Percentiles rank a stretch among this genome's conserved stretches.
Evolutionary conservation across 208 protist genomes (phyloP).

Genomic region (Vickermania ingenoplastis): DNA sequence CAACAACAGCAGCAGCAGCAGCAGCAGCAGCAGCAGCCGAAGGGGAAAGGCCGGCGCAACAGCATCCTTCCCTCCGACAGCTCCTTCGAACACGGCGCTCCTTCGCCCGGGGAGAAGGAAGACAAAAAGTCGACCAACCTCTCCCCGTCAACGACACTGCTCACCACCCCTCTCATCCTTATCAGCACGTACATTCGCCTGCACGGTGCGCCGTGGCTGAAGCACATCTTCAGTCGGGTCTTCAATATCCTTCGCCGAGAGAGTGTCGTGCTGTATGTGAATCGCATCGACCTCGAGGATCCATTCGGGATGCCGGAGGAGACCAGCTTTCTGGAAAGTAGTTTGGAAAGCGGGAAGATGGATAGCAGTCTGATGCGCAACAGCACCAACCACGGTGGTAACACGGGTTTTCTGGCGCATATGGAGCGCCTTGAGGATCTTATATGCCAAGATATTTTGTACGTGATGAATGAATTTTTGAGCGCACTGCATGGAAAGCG

Average conservation of each 20-base stretch:
- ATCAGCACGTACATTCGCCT: constrained; percentile 73
- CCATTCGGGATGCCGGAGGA: not conserved
- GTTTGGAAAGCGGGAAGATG: not conserved
- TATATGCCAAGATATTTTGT: constrained; percentile 79
- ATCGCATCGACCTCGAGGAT: constrained; percentile 55
- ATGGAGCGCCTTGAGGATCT: constrained; percentile 61
- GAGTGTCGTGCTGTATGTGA: constrained; percentile 81
- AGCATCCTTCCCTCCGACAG: not conserved
- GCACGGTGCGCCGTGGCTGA: constrained; percentile 75
- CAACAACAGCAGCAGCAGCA: constrained; percentile 5
- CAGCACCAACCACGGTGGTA: not conserved
- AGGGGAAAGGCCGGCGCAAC: not conserved
- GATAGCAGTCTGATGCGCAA: not conserved
- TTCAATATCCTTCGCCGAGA: constrained; percentile 73
- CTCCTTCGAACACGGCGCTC: not conserved
- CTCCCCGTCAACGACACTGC: constrained; percentile 19
- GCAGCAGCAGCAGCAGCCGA: not conserved
- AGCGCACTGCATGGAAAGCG: constrained; percentile 59
- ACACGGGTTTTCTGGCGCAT: constrained; percentile 13
- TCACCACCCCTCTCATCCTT: constrained; percentile 57
- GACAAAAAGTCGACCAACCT: constrained; percentile 1
- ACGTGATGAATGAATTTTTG: constrained; percentile 74
- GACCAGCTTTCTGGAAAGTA: not conserved
- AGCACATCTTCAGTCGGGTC: constrained; percentile 51
- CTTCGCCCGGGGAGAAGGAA: not conserved